Evolutionary conservation across 2,329 filamentous ascomycete species (phyloP).

Genomic region (Raffaelea ambrosiae): DNA sequence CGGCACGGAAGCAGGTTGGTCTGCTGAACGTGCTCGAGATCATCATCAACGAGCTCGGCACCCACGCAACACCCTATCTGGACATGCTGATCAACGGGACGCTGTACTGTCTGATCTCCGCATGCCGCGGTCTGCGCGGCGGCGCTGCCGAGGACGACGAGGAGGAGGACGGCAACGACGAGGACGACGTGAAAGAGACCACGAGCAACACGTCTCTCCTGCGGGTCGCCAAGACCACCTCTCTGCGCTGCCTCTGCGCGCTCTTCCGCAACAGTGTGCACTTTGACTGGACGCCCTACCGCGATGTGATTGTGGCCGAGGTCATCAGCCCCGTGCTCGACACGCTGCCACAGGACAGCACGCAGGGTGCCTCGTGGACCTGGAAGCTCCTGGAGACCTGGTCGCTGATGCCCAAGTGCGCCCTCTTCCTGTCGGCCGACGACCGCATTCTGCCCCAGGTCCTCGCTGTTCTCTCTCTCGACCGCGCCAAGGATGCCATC

Average conservation of each 20-base stretch:
- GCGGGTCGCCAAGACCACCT: constrained; percentile 58
- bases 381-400: constrained; percentile 76
- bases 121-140: constrained; percentile 48
- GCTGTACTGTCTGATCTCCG: constrained; percentile 69
- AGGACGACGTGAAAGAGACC: neutral
- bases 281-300: constrained; percentile 66
- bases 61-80: constrained; percentile 60
- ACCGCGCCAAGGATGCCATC: constrained; percentile 67
- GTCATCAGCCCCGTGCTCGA: constrained; percentile 69
- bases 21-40: constrained; percentile 86
- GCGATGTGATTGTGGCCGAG: constrained; percentile 62
- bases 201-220: constrained; percentile 42
- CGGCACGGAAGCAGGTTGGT: constrained; percentile 75
- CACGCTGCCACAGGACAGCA: constrained; percentile 74
- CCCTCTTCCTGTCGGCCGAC: constrained; percentile 56
- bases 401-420: constrained; percentile 59
- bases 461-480: constrained; percentile 61
- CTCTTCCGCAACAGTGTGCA: constrained; percentile 58
- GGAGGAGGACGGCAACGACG: constrained; percentile 22
- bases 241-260: constrained; percentile 73
- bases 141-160: constrained; percentile 20
- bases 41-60: constrained; percentile 76
- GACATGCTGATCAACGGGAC: constrained; percentile 65
- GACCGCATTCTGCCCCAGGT: constrained; percentile 60
- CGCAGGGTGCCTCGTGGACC: constrained; percentile 78